Base-by-base conservation (phyloP, 192 early-diverging fungal species). In the Dispira simplex region DNA sequence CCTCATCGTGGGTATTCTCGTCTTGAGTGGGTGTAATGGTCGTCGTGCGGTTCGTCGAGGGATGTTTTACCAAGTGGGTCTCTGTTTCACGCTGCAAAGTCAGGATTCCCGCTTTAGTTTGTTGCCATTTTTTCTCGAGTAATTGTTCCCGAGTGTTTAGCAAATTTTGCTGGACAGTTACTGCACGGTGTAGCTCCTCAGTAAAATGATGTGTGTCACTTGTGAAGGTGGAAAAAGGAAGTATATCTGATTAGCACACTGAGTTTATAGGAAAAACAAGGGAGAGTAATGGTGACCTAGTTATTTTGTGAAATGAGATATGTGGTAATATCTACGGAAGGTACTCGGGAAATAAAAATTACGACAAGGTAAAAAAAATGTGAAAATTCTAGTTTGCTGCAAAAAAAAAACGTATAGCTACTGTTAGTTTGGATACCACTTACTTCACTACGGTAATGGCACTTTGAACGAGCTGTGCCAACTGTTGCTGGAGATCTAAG, bases 91-190 rank as follows among this genome's bases (percentile, higher is more conserved):
- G 56, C 16, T 39, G 56, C 21, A 58, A 39, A 6, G 11, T 26
- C 16, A 25, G 56, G n/a, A 58, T 39, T 18, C 56, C 56, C 9
- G 20, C 56, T 28, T 58, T 58, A 2, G 56, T 58, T 18, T 39
- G 16, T 26, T n/a, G 27, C 56, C 56, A 58, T 58, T 58, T 58
- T 12, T 58, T 26, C 9, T 58, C 11, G 0, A 58, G 56, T 26
- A n/a, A 39, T 58, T 58, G 23, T 28, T 58, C 56, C 11, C 56
- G 56, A 32, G 5, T 28, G 39, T 25, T 39, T 26, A 58, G 56
- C 56, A 27, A 39, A 39, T 5, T 28, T 18, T 39, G 27, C 39
- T 39, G 56, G 21, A 8, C 28, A 39, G 26, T 39, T 8, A 58
- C 13, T 14, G 26, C 56, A 18, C 13, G 25, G 11, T 39, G 23